These are phyloP conservation scores for Mrakia gelida DNA, from an alignment of 768 basidiomycete genomes.

Conservation along the genomic window DNA sequence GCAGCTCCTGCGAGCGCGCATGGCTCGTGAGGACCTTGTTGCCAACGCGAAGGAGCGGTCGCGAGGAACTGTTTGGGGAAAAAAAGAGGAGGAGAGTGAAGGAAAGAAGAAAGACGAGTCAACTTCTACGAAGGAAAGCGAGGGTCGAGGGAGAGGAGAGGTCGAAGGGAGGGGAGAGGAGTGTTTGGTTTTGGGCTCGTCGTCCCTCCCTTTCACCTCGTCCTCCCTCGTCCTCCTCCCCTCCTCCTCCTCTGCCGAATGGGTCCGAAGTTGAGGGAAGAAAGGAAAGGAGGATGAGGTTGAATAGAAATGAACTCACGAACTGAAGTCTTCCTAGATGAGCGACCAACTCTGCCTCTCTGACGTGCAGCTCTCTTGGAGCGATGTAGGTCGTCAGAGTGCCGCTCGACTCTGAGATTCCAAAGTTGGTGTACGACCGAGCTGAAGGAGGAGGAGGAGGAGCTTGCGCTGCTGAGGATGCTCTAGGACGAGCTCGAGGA, in stretches of 20 bases:
- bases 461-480: background rate
- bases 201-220: background rate
- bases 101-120: too few relatives aligned
- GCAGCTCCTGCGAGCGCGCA: background rate
- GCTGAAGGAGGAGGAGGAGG: background rate
- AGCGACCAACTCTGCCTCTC: constrained; percentile 27
- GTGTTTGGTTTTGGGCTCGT: background rate
- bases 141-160: background rate
- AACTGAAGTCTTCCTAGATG: constrained; percentile 30
- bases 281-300: background rate
- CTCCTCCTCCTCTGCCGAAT: background rate
- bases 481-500: background rate
- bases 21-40: constrained; percentile 14
- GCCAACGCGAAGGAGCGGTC: constrained; percentile 34
- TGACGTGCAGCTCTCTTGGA: constrained; percentile 14
- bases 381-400: constrained; percentile 6
- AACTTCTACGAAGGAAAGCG: background rate
- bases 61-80: constrained; percentile 33
- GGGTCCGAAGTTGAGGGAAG: background rate
- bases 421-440: background rate
- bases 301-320: constrained; percentile 10
- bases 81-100: background rate
- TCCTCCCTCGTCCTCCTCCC: background rate
- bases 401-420: constrained; percentile 6
- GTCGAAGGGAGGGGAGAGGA: background rate